Base-by-base conservation (phyloP, 177 flowering plant species). In the Vitis hybrid region DNA sequence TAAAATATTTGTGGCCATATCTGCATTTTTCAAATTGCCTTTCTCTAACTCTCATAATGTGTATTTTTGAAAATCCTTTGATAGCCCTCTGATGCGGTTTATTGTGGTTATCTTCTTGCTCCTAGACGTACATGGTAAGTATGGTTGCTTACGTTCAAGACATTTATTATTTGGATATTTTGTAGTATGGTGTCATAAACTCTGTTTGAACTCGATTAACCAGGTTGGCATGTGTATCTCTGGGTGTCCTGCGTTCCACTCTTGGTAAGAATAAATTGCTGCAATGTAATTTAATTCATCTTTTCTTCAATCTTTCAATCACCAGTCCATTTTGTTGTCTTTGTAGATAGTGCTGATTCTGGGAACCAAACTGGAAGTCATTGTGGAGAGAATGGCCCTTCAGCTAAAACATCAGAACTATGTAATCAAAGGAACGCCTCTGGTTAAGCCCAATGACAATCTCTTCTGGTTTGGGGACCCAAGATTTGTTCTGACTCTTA, bases 391-490 rank as follows among this genome's bases (percentile, higher is more conserved):
- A 69, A 85, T 91, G 91, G 93, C 90, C 4, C 76, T 85, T 21
- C 72, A 74, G 71, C 75, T 91, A 21, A 63, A 84, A 52, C 75
- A 83, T 15, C 72, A 81, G 52, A 72, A 57, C 66, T 69, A 7
- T 62, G 89, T 89, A 11, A 75, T 82, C 55, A 82, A 49, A 76
- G 96, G 96, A 68, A 66, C 85, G 1, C 93, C 85, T 8, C 19
- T 88, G 58, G 96, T 91, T 55, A 71, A 85, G 71, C 96, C 90
- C 21, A 85, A 77, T 62, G 85, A 89, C 71, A 65, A 77, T 2
- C 84, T 82, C 70, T 91, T 91, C 71, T 89, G 91, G 91, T 91
- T 91, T 52, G 65, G 78, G 1, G 77, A 76, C 2, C 96, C 96
- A 0, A 69, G 76, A 62, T 81, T 80, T 51, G 83, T 87, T 61